Percentiles rank a stretch among this genome's conserved stretches.
These are phyloP conservation scores for Zalaria obscura DNA, from an alignment of 2,329 filamentous ascomycete species.

Conservation along the genomic window DNA sequence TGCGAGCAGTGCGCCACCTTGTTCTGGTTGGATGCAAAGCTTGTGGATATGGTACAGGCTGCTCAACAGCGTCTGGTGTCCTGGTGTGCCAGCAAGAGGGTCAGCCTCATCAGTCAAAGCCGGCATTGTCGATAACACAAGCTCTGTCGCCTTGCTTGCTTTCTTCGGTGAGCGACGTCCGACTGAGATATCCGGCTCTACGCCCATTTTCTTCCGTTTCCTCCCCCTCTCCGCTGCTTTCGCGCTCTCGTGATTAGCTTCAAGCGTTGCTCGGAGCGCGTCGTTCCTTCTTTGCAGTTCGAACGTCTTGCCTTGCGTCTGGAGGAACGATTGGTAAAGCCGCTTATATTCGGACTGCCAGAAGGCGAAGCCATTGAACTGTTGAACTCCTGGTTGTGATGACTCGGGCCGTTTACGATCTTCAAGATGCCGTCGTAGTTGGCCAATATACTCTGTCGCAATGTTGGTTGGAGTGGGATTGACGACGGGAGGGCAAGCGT, in stretches of 20 bases:
- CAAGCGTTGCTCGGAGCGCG: background rate
- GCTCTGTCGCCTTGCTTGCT: no score
- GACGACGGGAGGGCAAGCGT: background rate
- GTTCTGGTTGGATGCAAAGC: no score
- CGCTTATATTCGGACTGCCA: background rate
- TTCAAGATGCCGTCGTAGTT: conserved; percentile 20
- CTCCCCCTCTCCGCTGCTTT: background rate
- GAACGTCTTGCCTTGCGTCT: background rate
- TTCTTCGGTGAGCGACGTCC: no score
- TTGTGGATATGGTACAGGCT: no score
- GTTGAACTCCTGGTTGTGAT: background rate
- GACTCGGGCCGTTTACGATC: conserved; percentile 7
- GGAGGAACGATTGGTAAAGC: background rate
- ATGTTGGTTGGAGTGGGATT: conserved; percentile 1
- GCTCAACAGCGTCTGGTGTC: no score
- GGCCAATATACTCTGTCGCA: conserved; percentile 8
- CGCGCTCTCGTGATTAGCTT: background rate
- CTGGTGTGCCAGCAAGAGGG: no score
- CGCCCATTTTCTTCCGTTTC: background rate
- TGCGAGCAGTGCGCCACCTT: no score
- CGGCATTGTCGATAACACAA: no score
- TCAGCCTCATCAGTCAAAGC: no score
- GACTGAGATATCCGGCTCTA: background rate
- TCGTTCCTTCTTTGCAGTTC: background rate
- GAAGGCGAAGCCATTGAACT: background rate